A percentile compares a stretch with the other conserved stretches of the same genome.
Conservation (phyloP, 2,329 filamentous ascomycete genomes). For the Fusarium sambucinum region DNA sequence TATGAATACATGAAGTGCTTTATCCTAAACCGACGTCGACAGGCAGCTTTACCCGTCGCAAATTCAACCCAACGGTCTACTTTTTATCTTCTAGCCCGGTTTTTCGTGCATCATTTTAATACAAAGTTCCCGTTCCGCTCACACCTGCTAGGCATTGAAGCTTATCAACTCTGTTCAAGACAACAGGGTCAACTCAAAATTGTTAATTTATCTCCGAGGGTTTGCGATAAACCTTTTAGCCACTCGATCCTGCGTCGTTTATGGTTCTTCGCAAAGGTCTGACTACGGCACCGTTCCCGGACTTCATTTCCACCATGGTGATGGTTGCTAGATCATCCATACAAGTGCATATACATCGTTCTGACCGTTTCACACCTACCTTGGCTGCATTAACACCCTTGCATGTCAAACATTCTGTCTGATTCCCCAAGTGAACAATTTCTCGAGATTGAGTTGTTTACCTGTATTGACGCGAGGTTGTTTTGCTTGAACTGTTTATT, state of each 20-base stretch:
- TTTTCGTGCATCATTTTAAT: conserved; percentile 6
- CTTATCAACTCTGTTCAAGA: conserved; percentile 15
- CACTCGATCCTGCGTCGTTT: conserved; percentile 12
- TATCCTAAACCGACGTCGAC: background rate
- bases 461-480: background rate
- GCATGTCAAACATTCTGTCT: conserved; percentile 11
- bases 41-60: background rate
- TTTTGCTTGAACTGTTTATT: conserved; percentile 3
- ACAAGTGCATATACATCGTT: background rate
- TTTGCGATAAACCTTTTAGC: conserved; percentile 20
- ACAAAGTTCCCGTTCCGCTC: conserved; percentile 18
- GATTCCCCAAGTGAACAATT: background rate
- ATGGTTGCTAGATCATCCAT: conserved; percentile 33
- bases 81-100: background rate
- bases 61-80: conserved; percentile 10
- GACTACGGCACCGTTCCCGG: conserved; percentile 4
- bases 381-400: conserved; percentile 4
- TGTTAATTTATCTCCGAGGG: conserved; percentile 8
- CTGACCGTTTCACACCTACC: conserved; percentile 5
- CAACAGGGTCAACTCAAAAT: conserved; percentile 4
- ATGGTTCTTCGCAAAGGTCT: conserved; percentile 13
- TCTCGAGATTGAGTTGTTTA: background rate
- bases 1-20: background rate
- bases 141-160: conserved; percentile 23
- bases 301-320: conserved; percentile 46